Evolutionary conservation across 2,329 filamentous ascomycete genomes (phyloP).

Genomic region (Claviceps pusilla): DNA sequence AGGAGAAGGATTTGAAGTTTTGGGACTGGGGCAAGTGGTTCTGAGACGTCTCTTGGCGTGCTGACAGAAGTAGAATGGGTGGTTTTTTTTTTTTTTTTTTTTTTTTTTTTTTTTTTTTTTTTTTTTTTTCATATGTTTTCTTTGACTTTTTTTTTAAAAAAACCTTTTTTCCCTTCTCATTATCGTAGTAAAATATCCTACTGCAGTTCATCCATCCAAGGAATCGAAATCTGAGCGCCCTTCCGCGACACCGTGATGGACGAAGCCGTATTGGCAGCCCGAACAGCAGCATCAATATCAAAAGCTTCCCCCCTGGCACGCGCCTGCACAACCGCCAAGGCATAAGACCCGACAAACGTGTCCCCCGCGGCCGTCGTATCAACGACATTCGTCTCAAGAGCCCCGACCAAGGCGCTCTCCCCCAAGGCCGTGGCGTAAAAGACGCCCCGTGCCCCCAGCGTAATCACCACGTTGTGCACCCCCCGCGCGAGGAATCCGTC

Average conservation of each 20-base stretch:
- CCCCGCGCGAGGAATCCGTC: constrained; percentile 51
- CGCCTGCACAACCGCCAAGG: constrained; percentile 51
- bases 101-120: background rate
- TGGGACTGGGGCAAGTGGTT: constrained; percentile 16
- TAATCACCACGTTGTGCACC: constrained; percentile 66
- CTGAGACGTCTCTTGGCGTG: constrained; percentile 7
- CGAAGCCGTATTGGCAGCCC: constrained; percentile 36
- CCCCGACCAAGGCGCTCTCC: constrained; percentile 37
- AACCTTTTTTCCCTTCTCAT: constrained; percentile 6
- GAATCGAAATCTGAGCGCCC: constrained; percentile 29
- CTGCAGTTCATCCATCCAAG: constrained; percentile 28
- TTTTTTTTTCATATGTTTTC: too few species aligned
- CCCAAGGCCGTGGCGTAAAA: constrained; percentile 40
- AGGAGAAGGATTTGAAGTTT: constrained; percentile 13
- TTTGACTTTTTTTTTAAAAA: constrained; percentile 5
- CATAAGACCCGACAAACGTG: constrained; percentile 83
- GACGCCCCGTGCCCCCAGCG: constrained; percentile 67
- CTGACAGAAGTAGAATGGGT: background rate
- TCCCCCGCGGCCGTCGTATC: constrained; percentile 92
- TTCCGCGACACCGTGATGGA: constrained; percentile 27
- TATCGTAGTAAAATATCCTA: constrained; percentile 6
- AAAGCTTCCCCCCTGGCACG: constrained; percentile 20
- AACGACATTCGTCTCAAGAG: constrained; percentile 59
- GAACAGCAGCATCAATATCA: constrained; percentile 40
- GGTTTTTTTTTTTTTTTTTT: too few species aligned